Percentiles rank a stretch among this genome's conserved stretches.
These are phyloP conservation scores for Eremochloa ophiuroides DNA, from an alignment of 176 grass and related monocot species.

Conservation along the genomic window DNA sequence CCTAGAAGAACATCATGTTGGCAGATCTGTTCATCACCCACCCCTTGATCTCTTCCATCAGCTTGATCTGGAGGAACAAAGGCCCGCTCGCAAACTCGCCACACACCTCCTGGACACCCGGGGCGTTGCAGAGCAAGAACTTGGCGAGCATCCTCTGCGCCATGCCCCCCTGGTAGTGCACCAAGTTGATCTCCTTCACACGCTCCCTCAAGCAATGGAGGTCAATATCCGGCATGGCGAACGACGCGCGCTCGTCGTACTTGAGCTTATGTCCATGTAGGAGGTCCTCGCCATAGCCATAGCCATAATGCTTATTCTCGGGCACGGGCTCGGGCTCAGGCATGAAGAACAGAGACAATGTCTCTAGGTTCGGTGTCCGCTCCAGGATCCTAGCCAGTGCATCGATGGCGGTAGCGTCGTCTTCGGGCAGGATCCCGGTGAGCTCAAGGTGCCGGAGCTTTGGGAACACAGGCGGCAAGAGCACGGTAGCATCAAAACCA, in stretches of 20 bases:
- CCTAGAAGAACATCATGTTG: background rate
- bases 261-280: background rate
- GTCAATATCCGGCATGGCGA: background rate
- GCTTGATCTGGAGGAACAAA: background rate
- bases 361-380: background rate
- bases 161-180: background rate
- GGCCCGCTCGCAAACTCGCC: background rate
- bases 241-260: background rate
- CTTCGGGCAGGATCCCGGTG: background rate
- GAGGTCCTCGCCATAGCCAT: background rate
- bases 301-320: too few relatives aligned
- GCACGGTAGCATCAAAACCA: background rate
- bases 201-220: background rate
- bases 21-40: background rate
- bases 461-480: background rate
- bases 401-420: background rate
- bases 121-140: slow-evolving; percentile 18
- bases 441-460: slow-evolving; percentile 8
- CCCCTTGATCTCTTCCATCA: background rate
- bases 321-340: background rate
- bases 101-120: background rate
- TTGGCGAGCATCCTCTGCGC: slow-evolving; percentile 8
- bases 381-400: background rate
- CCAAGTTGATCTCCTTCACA: slow-evolving; percentile 2
- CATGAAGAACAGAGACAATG: background rate